phyloP scores from a whole-genome alignment of 2,329 filamentous ascomycete genomes.

The Fusarium stilboides region DNA sequence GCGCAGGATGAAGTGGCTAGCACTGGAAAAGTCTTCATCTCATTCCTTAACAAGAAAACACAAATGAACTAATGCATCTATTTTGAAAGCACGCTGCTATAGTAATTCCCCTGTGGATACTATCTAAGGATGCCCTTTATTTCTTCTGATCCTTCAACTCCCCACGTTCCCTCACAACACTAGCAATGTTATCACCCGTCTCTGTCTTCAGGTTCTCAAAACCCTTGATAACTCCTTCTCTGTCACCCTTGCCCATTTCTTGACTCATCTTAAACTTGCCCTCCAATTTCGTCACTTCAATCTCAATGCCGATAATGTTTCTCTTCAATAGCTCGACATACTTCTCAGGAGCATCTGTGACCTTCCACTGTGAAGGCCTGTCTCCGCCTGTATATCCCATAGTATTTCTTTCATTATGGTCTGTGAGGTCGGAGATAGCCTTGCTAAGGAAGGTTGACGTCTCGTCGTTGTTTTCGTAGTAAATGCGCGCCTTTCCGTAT shows the following conservation, averaged over 20 bases:
- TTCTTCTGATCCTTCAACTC: conserved; percentile 22
- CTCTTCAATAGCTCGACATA: conserved; percentile 72
- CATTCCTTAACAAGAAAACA: no score
- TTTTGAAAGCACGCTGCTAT: no score
- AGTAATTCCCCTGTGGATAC: not conserved
- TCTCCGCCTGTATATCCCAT: conserved; percentile 67
- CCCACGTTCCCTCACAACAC: conserved; percentile 47
- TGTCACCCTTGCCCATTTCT: conserved; percentile 67
- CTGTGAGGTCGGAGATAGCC: conserved; percentile 68
- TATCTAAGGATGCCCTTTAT: not conserved
- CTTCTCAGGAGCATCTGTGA: conserved; percentile 67
- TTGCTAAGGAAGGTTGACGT: conserved; percentile 61
- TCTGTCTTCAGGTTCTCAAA: conserved; percentile 59
- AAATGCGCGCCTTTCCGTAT: conserved; percentile 71
- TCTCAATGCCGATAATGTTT: conserved; percentile 73
- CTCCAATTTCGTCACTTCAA: conserved; percentile 66
- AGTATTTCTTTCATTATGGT: conserved; percentile 64
- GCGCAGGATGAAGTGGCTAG: no score
- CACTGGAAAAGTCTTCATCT: no score
- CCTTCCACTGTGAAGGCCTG: conserved; percentile 63
- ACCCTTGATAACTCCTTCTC: conserved; percentile 69
- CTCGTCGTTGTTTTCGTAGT: conserved; percentile 62
- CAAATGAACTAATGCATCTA: no score
- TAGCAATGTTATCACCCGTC: conserved; percentile 48
- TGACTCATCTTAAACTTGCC: conserved; percentile 79